Evolutionary conservation across 768 basidiomycete species (phyloP).

Genomic region (Gelatoporia subvermispora): DNA sequence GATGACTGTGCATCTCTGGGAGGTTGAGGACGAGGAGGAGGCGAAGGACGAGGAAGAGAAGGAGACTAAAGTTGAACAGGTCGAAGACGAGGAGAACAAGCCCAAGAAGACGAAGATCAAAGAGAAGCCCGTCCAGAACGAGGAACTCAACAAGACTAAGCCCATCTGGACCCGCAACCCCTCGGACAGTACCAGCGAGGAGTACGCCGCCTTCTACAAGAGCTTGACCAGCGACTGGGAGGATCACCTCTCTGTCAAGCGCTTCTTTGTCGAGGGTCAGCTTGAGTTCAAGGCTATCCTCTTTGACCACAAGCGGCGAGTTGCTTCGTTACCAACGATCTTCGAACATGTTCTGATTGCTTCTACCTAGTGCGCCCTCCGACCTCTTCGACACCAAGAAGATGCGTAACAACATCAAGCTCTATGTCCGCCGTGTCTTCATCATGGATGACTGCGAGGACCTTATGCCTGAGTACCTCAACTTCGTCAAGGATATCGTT

Average conservation of each 20-base stretch:
- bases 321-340: no score
- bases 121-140: conserved; percentile 80
- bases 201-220: conserved; percentile 98
- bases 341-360: conserved; percentile 6
- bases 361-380: conserved; percentile 75
- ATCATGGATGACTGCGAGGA: conserved; percentile 99
- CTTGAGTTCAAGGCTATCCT: conserved; percentile 99
- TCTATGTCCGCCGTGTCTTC: conserved; percentile 99
- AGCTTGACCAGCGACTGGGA: conserved; percentile 99
- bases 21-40: conserved; percentile 76
- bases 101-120: conserved; percentile 80
- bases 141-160: conserved; percentile 99
- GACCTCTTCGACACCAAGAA: conserved; percentile 99
- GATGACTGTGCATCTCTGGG: conserved; percentile 40
- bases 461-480: conserved; percentile 98
- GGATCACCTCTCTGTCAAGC: conserved; percentile 98
- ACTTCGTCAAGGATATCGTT: conserved; percentile 99
- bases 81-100: conserved; percentile 66
- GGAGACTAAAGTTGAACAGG: conserved; percentile 68
- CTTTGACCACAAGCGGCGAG: conserved; percentile 91
- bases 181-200: conserved; percentile 85
- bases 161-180: conserved; percentile 99
- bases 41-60: conserved; percentile 76
- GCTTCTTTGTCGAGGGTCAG: conserved; percentile 99
- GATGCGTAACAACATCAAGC: conserved; percentile 99